Base-by-base conservation (phyloP, 2,329 filamentous ascomycete species). In the Fusarium dlaminii region DNA sequence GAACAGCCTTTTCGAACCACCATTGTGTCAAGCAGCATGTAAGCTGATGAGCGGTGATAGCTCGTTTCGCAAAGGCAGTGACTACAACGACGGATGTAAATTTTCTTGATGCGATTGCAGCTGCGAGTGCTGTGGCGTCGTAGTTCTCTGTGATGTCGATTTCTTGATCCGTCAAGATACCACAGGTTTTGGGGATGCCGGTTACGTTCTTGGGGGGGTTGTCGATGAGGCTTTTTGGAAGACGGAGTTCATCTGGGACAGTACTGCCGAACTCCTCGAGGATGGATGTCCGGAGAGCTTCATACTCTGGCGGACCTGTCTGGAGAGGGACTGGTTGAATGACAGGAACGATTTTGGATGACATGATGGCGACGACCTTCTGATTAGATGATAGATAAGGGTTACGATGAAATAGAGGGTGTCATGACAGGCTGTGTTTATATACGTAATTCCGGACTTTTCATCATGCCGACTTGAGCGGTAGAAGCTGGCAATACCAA, bases 31-130 rank as follows among this genome's bases (percentile, higher is more conserved):
- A 76, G 52, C 87, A 89, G 49, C 81, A 81, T 24, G 84, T 87
- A 27, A 90, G 80, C 76, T 92, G 90, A 63, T 91, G 89, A 0
- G 89, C 88, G 12, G 88, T 81, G 3, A 84, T 84, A 7, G 86
- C 85, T 11, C 86, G 76, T 76, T 89, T 88, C 70, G 84, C 86
- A 75, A 88, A 92, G 0, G 88, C 89, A 18, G 78, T 80, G 2
- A 81, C 80, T 0, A 86, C 86, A 11, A 79, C 79, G 4, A 83
- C 81, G 4, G 84, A 79, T 6, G 82, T 83, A 46, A 84, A 78
- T 30, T 81, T 80, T 14, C 75, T 74, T 5, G 70, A 67, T 0
- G 81, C 81, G 14, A 87, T 83, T 15, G 81, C 83, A 34, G 78
- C 79, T 0, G 84, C 82, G 10, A 88, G 80, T 4, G 75, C 81